These are phyloP conservation scores for Carnegiea gigantea DNA, from an alignment of 179 eudicot genomes.

Conservation along the genomic window DNA sequence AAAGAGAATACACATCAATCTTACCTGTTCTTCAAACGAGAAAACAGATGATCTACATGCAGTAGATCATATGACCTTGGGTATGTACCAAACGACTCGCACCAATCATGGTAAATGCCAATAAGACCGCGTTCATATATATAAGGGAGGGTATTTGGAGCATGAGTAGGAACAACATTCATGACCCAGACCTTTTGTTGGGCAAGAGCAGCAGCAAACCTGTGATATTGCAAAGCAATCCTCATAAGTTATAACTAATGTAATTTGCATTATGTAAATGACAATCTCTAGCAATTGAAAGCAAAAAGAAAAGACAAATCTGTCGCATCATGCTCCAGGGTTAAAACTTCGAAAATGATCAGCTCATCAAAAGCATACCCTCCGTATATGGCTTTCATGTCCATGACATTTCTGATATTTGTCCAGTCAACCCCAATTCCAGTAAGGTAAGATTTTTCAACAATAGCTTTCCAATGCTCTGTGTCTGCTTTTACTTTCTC, in stretches of 20 bases:
- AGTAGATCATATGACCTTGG: constrained; percentile 95
- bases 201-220: constrained; percentile 92
- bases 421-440: constrained; percentile 93
- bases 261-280: neutral
- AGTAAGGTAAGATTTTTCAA: constrained; percentile 75
- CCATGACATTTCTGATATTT: constrained; percentile 87
- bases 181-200: constrained; percentile 87
- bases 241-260: neutral
- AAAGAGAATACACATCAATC: neutral
- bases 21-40: constrained; percentile 89
- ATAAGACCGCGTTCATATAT: constrained; percentile 89
- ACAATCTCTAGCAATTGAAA: neutral
- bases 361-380: constrained; percentile 52
- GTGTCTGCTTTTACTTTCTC: constrained; percentile 78
- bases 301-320: neutral
- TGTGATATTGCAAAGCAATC: constrained; percentile 30
- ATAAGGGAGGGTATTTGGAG: constrained; percentile 89
- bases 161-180: constrained; percentile 92
- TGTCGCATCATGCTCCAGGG: neutral
- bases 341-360: neutral
- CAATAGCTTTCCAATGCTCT: constrained; percentile 82
- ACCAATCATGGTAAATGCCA: constrained; percentile 96
- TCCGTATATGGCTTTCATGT: constrained; percentile 93
- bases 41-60: constrained; percentile 97
- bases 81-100: constrained; percentile 89